A percentile compares a stretch with the other conserved stretches of the same genome.
phyloP scores from a whole-genome alignment of 164 flowering plant genomes.

The Nelumbo lutea region DNA sequence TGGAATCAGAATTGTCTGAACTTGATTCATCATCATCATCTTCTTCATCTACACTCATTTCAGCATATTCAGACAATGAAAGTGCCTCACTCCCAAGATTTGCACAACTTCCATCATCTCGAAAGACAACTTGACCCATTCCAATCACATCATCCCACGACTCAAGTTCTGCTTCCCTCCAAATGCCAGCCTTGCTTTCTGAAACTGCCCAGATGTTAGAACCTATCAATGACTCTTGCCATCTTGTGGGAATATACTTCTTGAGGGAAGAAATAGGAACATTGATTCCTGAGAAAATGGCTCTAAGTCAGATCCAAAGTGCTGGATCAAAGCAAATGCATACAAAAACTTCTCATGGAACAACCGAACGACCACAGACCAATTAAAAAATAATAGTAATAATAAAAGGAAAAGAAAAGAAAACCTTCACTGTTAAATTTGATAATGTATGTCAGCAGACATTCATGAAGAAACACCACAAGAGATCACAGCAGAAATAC shows the following conservation, averaged over 20 bases:
- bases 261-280: conserved; percentile 64
- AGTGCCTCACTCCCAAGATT: conserved; percentile 59
- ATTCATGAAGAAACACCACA: background rate
- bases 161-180: conserved; percentile 87
- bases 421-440: no score
- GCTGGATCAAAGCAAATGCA: background rate
- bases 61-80: conserved; percentile 61
- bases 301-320: conserved; percentile 6
- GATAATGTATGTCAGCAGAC: background rate
- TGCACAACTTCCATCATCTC: conserved; percentile 69
- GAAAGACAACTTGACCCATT: conserved; percentile 59
- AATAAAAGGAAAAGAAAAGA: no score
- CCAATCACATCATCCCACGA: conserved; percentile 65
- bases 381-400: no score
- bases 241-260: conserved; percentile 51
- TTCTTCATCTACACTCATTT: conserved; percentile 53
- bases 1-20: conserved; percentile 47
- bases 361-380: background rate
- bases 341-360: background rate
- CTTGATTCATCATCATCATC: conserved; percentile 32
- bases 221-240: conserved; percentile 71
- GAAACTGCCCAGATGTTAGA: conserved; percentile 73
- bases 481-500: background rate
- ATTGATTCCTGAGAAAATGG: conserved; percentile 51
- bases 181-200: conserved; percentile 51